These are phyloP conservation scores for Hyparrhenia diplandra DNA, from an alignment of 176 grass and related monocot genomes.

Conservation along the genomic window DNA sequence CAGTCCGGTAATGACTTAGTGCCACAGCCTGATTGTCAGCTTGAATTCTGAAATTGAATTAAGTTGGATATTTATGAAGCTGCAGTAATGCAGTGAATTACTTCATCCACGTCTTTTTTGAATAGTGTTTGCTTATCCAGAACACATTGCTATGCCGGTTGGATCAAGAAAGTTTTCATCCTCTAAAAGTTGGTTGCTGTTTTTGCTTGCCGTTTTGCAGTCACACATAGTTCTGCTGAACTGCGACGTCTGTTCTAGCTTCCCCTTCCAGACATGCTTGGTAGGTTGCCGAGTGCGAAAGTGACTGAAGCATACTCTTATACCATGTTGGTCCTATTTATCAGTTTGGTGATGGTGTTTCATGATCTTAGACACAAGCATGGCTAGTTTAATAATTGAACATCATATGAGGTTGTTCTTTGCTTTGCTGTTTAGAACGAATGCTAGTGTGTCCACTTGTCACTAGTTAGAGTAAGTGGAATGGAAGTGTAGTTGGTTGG, in stretches of 20 bases:
- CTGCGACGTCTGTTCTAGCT: constrained; percentile 96
- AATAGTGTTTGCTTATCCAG: not conserved
- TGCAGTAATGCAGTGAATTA: not conserved
- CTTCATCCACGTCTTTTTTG: not conserved
- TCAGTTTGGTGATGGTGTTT: not conserved
- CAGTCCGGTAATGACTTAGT: constrained; percentile 48
- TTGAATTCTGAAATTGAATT: not conserved
- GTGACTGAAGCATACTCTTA: constrained; percentile 7
- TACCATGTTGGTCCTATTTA: not conserved
- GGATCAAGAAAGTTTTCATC: not conserved
- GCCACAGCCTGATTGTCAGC: not conserved
- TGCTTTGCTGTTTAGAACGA: not conserved
- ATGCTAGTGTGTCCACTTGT: not conserved
- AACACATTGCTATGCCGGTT: not conserved
- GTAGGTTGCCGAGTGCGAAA: constrained; percentile 56
- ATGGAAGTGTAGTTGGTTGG: not conserved
- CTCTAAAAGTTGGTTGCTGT: not conserved
- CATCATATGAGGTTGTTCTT: not conserved
- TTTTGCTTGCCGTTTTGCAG: constrained; percentile 44
- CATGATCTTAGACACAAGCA: not conserved
- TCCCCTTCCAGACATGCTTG: constrained; percentile 87
- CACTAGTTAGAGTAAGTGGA: not conserved
- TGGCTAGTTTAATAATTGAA: not conserved
- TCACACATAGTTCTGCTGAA: constrained; percentile 98
- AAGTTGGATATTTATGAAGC: not conserved